Conservation (phyloP, 148 eudicot genomes). For the Spergularia marina region DNA sequence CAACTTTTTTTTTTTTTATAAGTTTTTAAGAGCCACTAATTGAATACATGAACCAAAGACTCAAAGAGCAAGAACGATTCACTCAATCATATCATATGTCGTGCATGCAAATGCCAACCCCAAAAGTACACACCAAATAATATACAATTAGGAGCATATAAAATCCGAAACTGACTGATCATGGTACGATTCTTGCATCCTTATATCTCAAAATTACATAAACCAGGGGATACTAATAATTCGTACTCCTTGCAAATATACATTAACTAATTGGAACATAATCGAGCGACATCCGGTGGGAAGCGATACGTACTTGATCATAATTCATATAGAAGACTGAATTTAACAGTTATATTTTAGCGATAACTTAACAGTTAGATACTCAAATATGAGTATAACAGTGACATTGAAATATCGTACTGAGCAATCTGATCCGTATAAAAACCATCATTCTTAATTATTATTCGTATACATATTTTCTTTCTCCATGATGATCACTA, state of each 20-base stretch:
- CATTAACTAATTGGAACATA: too few relatives aligned
- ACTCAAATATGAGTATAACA: too few relatives aligned
- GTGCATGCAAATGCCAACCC: not conserved
- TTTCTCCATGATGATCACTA: not conserved
- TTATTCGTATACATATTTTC: slow-evolving; percentile 2
- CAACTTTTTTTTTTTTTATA: not conserved
- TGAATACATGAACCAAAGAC: too few relatives aligned
- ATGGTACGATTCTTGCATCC: slow-evolving; percentile 21
- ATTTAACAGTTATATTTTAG: too few relatives aligned
- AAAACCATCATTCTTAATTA: not conserved
- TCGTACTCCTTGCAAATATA: too few relatives aligned
- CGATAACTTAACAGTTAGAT: too few relatives aligned
- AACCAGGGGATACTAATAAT: not conserved
- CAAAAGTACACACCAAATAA: not conserved
- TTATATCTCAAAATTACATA: not conserved
- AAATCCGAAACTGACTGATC: not conserved
- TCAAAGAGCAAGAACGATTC: not conserved
- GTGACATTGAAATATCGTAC: too few relatives aligned
- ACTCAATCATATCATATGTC: not conserved
- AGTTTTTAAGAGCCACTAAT: too few relatives aligned
- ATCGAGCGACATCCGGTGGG: too few relatives aligned
- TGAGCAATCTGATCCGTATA: too few relatives aligned
- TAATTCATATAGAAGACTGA: not conserved
- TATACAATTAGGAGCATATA: not conserved
- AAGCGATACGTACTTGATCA: not conserved